Evolutionary conservation across 1,284 basidiomycete genomes (phyloP).

Genomic region (Anthracocystis setariae): DNA sequence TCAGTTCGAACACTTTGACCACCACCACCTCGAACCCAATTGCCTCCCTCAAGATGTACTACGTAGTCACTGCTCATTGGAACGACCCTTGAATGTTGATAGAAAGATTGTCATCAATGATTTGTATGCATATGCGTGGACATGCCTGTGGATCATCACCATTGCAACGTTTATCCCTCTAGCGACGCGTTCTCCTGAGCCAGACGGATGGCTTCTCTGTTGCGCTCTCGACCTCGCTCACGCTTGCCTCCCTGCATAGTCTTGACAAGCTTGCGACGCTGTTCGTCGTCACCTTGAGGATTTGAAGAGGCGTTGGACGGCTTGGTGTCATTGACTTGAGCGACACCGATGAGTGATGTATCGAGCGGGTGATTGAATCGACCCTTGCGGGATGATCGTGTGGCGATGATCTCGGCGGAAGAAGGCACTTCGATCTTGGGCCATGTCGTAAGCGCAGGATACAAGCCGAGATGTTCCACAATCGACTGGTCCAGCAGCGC

Average conservation of each 20-base stretch:
- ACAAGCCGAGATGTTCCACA: conserved; percentile 49
- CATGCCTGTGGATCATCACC: background rate
- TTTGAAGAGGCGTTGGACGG: conserved; percentile 22
- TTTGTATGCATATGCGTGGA: background rate
- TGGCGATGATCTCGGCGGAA: conserved; percentile 52
- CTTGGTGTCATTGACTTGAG: conserved; percentile 24
- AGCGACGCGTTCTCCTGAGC: conserved; percentile 27
- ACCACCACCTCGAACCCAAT: conserved; percentile 13
- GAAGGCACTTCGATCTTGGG: conserved; percentile 55
- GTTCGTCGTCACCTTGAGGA: conserved; percentile 29
- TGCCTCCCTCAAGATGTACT: too few species aligned
- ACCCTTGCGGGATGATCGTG: conserved; percentile 32
- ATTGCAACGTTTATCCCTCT: background rate
- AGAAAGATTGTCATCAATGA: background rate
- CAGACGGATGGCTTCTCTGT: conserved; percentile 48
- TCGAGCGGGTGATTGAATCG: conserved; percentile 48
- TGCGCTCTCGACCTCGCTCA: conserved; percentile 52
- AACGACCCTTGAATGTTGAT: background rate
- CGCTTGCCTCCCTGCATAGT: conserved; percentile 58
- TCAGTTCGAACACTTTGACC: conserved; percentile 18
- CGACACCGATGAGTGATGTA: conserved; percentile 42
- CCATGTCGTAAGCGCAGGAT: conserved; percentile 56
- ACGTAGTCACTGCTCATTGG: too few species aligned
- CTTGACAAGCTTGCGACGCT: conserved; percentile 50
- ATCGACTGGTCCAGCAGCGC: conserved; percentile 30